Base-by-base conservation (phyloP, 164 flowering plant genomes). In the Vitis cinerea region DNA sequence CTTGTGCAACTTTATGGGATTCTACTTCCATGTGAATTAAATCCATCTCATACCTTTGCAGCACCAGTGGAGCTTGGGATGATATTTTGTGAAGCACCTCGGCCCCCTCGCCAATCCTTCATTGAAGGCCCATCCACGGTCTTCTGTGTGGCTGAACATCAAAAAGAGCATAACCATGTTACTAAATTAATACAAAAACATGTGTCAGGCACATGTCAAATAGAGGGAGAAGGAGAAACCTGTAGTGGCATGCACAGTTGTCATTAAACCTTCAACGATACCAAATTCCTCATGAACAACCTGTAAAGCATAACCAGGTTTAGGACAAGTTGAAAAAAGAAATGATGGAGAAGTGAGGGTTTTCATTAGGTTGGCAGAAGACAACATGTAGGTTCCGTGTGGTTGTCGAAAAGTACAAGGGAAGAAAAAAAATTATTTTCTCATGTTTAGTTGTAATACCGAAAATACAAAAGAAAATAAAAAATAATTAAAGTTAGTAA, bases 41-140 rank as follows among this genome's bases (percentile, higher is more conserved):
- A 47, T 16, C 54, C n/a, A 37, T 16, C 10, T 13, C 55, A 47
- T 79, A 91, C 99, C 97, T 95, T 95, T 56, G 99, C 99, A 66
- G 99, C 98, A 76, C 99, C 98, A 72, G 99, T 95, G 10, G 99
- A 93, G 82, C 99, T 95, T 16, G 99, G 99, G 70, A 95, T 95
- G 71, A 93, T 95, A 65, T 95, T 95, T 71, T 93, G 99, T 13
- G 75, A 87, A 64, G 98, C 99, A 67, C 99, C 98, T 68, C 98
- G 92, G 59, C 99, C 98, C 19, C 97, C 99, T 70, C 98, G 69
- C 99, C 99, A 95, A 72, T 95, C 99, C 75, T 95, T 95, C 97
- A 86, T 91, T 64, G 98, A 93, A 67, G 97, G 98, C 13, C 97
- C 99, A 83, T 95, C 99, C 62, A 95, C 97, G 59, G 97, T 88